phyloP scores from a whole-genome alignment of 768 basidiomycete genomes.

The Boletus coccyginus region DNA sequence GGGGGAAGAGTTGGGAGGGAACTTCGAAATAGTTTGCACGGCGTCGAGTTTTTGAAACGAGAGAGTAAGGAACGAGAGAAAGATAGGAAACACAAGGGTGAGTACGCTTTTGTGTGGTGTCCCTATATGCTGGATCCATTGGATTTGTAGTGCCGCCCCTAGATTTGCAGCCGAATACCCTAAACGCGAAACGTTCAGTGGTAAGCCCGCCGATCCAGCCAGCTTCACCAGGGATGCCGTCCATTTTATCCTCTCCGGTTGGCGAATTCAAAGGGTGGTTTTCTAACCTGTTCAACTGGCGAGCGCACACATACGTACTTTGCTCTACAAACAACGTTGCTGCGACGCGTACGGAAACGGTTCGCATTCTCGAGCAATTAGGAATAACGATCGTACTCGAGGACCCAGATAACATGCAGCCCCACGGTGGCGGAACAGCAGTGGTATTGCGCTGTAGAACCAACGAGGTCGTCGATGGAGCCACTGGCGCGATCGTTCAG shows the following conservation, averaged over 20 bases:
- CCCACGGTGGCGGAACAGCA: constrained; percentile 34
- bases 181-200: constrained; percentile 46
- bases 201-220: constrained; percentile 49
- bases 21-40: constrained; percentile 47
- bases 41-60: constrained; percentile 28
- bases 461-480: constrained; percentile 45
- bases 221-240: constrained; percentile 36
- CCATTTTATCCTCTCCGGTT: constrained; percentile 64
- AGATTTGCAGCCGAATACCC: constrained; percentile 42
- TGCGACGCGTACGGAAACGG: constrained; percentile 63
- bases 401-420: constrained; percentile 34
- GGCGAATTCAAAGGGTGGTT: constrained; percentile 93
- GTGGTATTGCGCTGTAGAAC: constrained; percentile 48
- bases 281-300: constrained; percentile 94
- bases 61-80: constrained; percentile 47
- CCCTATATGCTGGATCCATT: not conserved
- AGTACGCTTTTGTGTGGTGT: not conserved
- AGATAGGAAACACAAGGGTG: constrained; percentile 54
- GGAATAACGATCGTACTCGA: constrained; percentile 66
- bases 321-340: constrained; percentile 57
- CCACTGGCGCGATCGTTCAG: constrained; percentile 42
- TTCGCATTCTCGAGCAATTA: constrained; percentile 59
- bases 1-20: constrained; percentile 42
- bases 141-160: constrained; percentile 49
- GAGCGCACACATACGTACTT: constrained; percentile 51